Percentiles rank a stretch among this genome's conserved stretches.
Conservation (phyloP, 768 basidiomycete genomes). For the Gymnopilus junonius region DNA sequence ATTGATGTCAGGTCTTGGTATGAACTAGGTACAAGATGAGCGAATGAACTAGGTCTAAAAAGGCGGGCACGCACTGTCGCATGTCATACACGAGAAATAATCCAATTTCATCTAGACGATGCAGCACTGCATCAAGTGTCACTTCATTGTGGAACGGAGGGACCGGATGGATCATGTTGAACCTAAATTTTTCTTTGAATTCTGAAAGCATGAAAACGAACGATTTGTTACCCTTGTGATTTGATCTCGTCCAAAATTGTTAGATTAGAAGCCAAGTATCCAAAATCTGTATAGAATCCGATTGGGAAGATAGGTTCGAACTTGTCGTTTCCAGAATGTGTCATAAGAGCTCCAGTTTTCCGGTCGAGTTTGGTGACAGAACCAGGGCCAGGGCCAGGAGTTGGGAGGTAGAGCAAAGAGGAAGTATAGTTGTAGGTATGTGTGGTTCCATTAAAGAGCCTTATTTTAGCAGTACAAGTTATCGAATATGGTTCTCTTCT, state of each 20-base stretch:
- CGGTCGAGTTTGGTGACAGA: slow-evolving; percentile 54
- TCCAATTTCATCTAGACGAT: slow-evolving; percentile 56
- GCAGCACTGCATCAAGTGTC: slow-evolving; percentile 44
- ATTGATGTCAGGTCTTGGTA: slow-evolving; percentile 52
- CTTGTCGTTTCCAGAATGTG: slow-evolving; percentile 30
- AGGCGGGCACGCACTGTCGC: slow-evolving; percentile 46
- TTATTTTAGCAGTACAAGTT: background rate
- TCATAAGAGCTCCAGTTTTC: slow-evolving; percentile 48
- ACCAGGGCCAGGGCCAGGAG: slow-evolving; percentile 32
- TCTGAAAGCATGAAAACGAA: background rate
- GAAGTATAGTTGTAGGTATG: background rate
- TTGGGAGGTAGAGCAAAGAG: slow-evolving; percentile 41
- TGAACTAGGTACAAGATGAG: slow-evolving; percentile 32
- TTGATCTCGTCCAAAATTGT: slow-evolving; percentile 47
- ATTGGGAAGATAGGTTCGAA: slow-evolving; percentile 51
- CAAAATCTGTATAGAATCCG: slow-evolving; percentile 57
- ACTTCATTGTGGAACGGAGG: slow-evolving; percentile 55
- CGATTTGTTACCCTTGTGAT: slow-evolving; percentile 41
- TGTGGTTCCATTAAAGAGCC: background rate
- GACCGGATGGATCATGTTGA: slow-evolving; percentile 53
- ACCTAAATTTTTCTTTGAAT: background rate
- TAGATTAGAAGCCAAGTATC: slow-evolving; percentile 44
- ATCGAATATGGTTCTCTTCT: slow-evolving; percentile 7
- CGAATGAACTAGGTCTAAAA: background rate
- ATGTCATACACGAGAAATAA: slow-evolving; percentile 64